These are phyloP conservation scores for Solanum commersonii DNA, from an alignment of 257 asterid genomes.

Conservation along the genomic window DNA sequence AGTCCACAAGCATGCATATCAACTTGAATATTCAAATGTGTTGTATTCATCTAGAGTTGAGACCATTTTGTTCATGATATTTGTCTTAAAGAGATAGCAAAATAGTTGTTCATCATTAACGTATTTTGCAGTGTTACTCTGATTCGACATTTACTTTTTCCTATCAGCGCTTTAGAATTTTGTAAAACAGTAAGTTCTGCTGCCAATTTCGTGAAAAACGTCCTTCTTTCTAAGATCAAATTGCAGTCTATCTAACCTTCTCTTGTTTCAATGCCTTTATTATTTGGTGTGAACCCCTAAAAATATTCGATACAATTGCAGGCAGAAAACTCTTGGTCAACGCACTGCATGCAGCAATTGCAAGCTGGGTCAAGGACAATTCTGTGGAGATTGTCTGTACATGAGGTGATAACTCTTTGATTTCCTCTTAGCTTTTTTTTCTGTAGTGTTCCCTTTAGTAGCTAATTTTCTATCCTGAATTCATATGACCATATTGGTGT, in stretches of 20 bases:
- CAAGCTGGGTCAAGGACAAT: constrained; percentile 33
- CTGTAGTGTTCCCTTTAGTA: neutral
- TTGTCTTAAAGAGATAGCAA: neutral
- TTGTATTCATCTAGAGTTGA: neutral
- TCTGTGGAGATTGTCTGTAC: constrained; percentile 79
- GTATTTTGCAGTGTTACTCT: neutral
- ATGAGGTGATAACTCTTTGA: constrained; percentile 32
- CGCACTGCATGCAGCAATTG: constrained; percentile 56
- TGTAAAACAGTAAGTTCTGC: neutral
- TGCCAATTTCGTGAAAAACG: neutral
- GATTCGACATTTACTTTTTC: neutral
- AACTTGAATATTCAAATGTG: neutral
- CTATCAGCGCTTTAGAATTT: neutral
- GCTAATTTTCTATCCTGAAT: neutral
- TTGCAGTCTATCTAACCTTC: neutral
- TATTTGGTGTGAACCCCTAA: neutral
- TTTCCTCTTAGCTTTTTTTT: neutral
- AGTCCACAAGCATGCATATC: neutral
- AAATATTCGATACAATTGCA: constrained; percentile 8
- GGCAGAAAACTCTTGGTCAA: constrained; percentile 53
- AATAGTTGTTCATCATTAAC: neutral
- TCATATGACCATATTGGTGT: neutral
- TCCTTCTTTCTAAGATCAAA: neutral
- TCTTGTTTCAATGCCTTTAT: neutral
- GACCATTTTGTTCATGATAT: neutral